Evolutionary conservation across 78 protist species (phyloP).

Genomic region (Dictyostelium purpureum): DNA sequence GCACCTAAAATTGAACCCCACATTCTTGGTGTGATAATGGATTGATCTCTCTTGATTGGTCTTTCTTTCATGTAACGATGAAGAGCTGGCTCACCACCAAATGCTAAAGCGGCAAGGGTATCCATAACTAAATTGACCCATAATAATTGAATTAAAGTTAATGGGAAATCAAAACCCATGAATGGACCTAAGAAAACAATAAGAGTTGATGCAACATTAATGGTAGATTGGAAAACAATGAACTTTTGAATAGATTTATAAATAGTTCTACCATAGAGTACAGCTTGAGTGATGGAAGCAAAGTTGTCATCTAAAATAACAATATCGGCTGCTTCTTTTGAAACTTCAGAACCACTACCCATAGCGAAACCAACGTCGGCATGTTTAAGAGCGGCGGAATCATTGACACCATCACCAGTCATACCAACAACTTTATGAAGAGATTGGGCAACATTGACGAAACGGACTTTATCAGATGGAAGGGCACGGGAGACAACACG

Average conservation of each 20-base stretch:
- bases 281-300: slow-evolving; percentile 90
- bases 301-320: slow-evolving; percentile 96
- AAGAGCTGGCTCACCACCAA: slow-evolving; percentile 93
- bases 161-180: slow-evolving; percentile 85
- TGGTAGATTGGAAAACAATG: slow-evolving; percentile 89
- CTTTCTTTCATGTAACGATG: slow-evolving; percentile 79
- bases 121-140: slow-evolving; percentile 97
- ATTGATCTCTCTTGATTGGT: slow-evolving; percentile 79
- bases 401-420: slow-evolving; percentile 96
- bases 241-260: slow-evolving; percentile 90
- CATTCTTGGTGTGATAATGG: slow-evolving; percentile 80
- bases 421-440: slow-evolving; percentile 94
- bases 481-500: slow-evolving; percentile 94
- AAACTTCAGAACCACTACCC: slow-evolving; percentile 94
- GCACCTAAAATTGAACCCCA: slow-evolving; percentile 78
- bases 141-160: slow-evolving; percentile 90
- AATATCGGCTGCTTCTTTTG: slow-evolving; percentile 95
- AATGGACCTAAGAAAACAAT: slow-evolving; percentile 89
- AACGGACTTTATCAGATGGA: slow-evolving; percentile 90
- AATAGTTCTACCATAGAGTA: slow-evolving; percentile 88
- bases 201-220: slow-evolving; percentile 89
- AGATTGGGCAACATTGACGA: slow-evolving; percentile 85
- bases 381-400: slow-evolving; percentile 88
- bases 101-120: slow-evolving; percentile 94
- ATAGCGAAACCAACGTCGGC: slow-evolving; percentile 95